Evolutionary conservation across 2,329 filamentous ascomycete genomes (phyloP), one percentile per base, ranked within the genome.

Genomic region (Aspergillus spinulosporus): DNA sequence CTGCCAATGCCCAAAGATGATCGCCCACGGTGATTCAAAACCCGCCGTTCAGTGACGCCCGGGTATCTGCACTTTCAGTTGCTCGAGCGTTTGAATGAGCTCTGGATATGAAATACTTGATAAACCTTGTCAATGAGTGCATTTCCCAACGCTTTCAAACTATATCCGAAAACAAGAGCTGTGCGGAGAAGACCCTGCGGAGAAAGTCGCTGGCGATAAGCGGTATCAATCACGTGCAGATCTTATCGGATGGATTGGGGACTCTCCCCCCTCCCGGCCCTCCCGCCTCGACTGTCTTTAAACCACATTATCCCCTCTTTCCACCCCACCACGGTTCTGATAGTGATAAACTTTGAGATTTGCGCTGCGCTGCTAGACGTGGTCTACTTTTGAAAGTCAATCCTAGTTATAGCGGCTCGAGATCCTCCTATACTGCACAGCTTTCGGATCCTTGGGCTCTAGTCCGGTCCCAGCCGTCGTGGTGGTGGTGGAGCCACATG

Each of bases 1-100:
- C 79, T 97, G 62, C 82, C 84, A 40, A 78, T 97, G 57, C 93
- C 93, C 0, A 82, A 89, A 58, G 91, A 96, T 66, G 90, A 93
- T 55, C 71, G 71, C 49, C 58, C 51, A 26, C 59, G 54, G 15
- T 64, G 56, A 61, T 37, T 15, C 21, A 3, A 8, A 5, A 9
- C 32, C 32, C 36, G 12, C 9, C 12, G 28, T 26, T 9, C 9
- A 26, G 46, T 8, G 47, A 21, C 26, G 9, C 37, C 36, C 34
- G 42, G 4, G 42, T 50, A 39, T n/a, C 36, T 52, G 40, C 39
- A 26, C 37, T 45, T 52, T n/a, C 14, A 52, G 39, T 11, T 36
- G 49, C 29, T n/a, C 15, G 9, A 36, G 49, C 31, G 21, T 21
- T 21, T 21, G 21, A 21, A 21, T 21, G 21, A 21, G 21, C 21